phyloP scores from a whole-genome alignment of 2,329 filamentous ascomycete species.

The Colletotrichum plurivorum region DNA sequence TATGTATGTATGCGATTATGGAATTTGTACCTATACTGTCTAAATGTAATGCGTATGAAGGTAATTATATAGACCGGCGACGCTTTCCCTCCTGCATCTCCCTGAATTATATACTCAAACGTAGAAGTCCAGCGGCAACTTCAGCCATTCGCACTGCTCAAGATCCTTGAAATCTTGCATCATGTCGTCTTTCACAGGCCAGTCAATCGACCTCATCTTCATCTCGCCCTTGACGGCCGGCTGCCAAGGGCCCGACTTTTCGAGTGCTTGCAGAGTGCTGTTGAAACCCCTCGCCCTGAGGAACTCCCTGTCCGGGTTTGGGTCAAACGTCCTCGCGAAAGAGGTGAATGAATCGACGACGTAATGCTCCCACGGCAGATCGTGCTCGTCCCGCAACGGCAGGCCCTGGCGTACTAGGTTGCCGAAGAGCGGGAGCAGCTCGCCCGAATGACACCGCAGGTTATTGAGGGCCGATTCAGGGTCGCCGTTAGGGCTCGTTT shows the following conservation, averaged over 20 bases:
- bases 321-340: conserved; percentile 59
- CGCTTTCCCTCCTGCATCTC: not conserved
- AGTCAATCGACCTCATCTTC: conserved; percentile 58
- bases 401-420: conserved; percentile 50
- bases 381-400: conserved; percentile 55
- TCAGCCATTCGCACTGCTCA: conserved; percentile 60
- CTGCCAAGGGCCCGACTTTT: conserved; percentile 56
- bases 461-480: conserved; percentile 49
- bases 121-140: conserved; percentile 56
- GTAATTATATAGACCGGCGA: conserved; percentile 5
- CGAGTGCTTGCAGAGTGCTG: conserved; percentile 51
- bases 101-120: conserved; percentile 40
- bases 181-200: conserved; percentile 44
- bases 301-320: conserved; percentile 58
- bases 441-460: conserved; percentile 64
- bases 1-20: not conserved
- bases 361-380: conserved; percentile 37
- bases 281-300: conserved; percentile 44
- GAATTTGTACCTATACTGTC: not conserved
- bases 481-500: conserved; percentile 57
- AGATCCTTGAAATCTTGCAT: conserved; percentile 58
- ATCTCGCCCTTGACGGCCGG: conserved; percentile 52
- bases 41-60: conserved; percentile 2
- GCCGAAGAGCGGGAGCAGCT: conserved; percentile 60
- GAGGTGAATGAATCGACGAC: conserved; percentile 59